Percentiles rank a stretch among this genome's conserved stretches.
These are phyloP conservation scores for Anthracocystis panici-leucophaei DNA, from an alignment of 1,284 basidiomycete species.

Conservation along the genomic window DNA sequence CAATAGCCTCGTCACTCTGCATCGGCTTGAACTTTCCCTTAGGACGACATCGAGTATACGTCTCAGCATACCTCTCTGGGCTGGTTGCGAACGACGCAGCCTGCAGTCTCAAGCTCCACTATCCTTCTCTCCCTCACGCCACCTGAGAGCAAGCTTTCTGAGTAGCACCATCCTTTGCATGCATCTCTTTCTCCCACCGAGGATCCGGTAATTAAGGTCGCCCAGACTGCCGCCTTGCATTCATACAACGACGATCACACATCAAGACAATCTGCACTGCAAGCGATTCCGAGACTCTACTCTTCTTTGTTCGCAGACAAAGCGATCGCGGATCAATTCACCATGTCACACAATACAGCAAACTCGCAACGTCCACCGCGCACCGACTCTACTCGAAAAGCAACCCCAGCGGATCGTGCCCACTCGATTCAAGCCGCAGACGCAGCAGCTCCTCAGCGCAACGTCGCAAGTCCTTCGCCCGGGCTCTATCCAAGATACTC, in stretches of 20 bases:
- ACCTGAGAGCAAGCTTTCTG: background rate
- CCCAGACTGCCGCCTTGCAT: constrained; percentile 9
- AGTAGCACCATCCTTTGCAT: constrained; percentile 7
- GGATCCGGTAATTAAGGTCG: constrained; percentile 15
- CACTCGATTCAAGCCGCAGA: constrained; percentile 8
- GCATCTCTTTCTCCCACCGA: constrained; percentile 6
- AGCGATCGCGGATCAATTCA: background rate
- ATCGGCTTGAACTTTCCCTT: background rate
- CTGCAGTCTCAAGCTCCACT: too few species aligned
- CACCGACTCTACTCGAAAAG: constrained; percentile 20
- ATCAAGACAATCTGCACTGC: background rate
- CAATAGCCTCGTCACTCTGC: background rate
- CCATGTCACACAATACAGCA: constrained; percentile 24
- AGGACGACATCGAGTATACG: background rate
- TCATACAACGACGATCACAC: constrained; percentile 16
- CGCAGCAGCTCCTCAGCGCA: constrained; percentile 4
- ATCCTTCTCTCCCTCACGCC: background rate
- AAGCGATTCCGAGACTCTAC: background rate
- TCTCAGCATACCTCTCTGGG: background rate
- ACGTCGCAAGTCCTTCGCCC: constrained; percentile 24
- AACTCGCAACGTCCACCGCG: constrained; percentile 28
- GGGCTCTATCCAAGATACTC: constrained; percentile 15
- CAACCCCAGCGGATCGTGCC: constrained; percentile 21
- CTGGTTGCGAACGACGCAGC: background rate
- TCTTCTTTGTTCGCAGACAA: background rate